These are phyloP conservation scores for Stachybotrys chlorohalonatus DNA, from an alignment of 2,329 filamentous ascomycete species.

Conservation along the genomic window DNA sequence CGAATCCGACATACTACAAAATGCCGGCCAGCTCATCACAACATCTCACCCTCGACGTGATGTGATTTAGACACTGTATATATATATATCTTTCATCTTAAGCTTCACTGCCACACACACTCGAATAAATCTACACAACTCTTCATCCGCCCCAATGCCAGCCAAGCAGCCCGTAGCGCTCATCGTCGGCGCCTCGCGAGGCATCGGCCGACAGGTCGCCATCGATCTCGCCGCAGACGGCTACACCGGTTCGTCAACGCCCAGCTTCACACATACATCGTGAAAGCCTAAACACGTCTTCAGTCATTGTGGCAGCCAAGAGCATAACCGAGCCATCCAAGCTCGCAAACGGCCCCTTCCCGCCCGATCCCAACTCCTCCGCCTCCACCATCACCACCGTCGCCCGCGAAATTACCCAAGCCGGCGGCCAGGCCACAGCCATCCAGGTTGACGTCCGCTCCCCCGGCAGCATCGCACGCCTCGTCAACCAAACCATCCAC, in stretches of 20 bases:
- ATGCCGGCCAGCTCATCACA: too few species aligned
- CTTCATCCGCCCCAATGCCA: conserved; percentile 6
- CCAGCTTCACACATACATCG: too few species aligned
- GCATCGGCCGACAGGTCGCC: conserved; percentile 73
- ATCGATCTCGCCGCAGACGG: conserved; percentile 64
- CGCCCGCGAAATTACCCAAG: conserved; percentile 58
- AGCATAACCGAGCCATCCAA: conserved; percentile 55
- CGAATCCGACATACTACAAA: too few species aligned
- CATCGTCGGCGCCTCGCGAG: conserved; percentile 66
- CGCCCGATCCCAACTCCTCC: conserved; percentile 67
- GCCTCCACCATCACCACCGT: conserved; percentile 75
- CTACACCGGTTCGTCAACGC: conserved; percentile 49
- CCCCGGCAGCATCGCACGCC: conserved; percentile 46
- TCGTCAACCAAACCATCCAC: conserved; percentile 50
- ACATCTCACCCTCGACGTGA: too few species aligned
- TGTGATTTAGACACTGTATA: too few species aligned
- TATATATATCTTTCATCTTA: neutral
- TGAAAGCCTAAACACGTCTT: neutral
- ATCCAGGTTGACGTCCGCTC: conserved; percentile 63
- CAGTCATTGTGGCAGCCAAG: conserved; percentile 72
- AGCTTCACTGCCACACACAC: neutral
- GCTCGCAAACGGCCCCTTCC: conserved; percentile 44
- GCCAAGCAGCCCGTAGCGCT: conserved; percentile 49
- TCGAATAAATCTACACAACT: neutral
- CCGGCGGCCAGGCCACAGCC: conserved; percentile 55